Base-by-base conservation (phyloP, 179 eudicot species). In the Silene coronaria region DNA sequence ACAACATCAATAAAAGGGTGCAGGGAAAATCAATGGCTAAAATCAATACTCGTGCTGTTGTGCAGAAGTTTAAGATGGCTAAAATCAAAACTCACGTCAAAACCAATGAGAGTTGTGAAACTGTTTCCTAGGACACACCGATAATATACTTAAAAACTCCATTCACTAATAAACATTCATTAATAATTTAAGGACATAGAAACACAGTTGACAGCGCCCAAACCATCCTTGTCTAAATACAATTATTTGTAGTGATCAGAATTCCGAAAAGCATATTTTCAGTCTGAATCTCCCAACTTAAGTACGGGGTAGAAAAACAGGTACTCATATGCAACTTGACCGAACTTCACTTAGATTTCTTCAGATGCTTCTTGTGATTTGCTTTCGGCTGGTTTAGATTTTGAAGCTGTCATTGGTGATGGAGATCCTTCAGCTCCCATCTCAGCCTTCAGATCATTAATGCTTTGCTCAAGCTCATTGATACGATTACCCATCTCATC, bases 401-500 rank as follows among this genome's bases (percentile, higher is more conserved):
- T 87, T n/a, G 87, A 80, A 9, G 90, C 45, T 28, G 93, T 74
- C 72, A 87, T 75, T 42, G 88, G 83, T 62, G 93, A 90, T 48
- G 98, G 88, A 71, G 97, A 87, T 38, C 88, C 87, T 3, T 90
- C 96, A 26, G 93, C 91, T 76, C 96, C 98, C 96, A 93, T 93
- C 76, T 91, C 97, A 6, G 88, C 66, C 89, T 87, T 91, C 73
- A 91, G 86, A 16, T 93, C 98, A 61, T 86, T 91, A 78, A 93
- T 93, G 90, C 97, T 93, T 78, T 87, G 91, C 86, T 93, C 98
- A 81, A 93, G 73, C 75, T 91, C 97, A 71, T 88, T 85, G 60
- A 93, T 93, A 76, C 98, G 91, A 78, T 80, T 84, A 27, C 98
- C 97, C 98, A 93, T 93, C 78, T 93, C 97, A 85, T 93, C 98